A percentile compares a stretch with the other conserved stretches of the same genome.
Evolutionary conservation across 2,329 filamentous ascomycete species (phyloP).

Genomic region (Ophiostoma angusticollis): DNA sequence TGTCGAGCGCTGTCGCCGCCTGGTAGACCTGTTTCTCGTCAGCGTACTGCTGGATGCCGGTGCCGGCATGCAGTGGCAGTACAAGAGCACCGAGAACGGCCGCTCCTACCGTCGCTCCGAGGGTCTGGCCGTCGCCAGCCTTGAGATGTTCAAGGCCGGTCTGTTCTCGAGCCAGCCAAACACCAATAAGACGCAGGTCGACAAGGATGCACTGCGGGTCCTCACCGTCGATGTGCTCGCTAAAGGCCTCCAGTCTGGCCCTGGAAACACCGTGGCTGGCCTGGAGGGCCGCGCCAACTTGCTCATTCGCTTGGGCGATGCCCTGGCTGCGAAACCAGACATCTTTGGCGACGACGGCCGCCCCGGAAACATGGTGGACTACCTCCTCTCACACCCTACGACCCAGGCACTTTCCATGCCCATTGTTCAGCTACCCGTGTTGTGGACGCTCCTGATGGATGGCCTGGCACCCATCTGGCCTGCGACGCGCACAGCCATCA

Average conservation of each 20-base stretch:
- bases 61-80: constrained; percentile 81
- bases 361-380: constrained; percentile 91
- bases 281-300: constrained; percentile 74
- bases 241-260: constrained; percentile 71
- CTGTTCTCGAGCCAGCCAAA: constrained; percentile 70
- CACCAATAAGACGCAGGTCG: constrained; percentile 72
- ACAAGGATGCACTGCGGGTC: constrained; percentile 63
- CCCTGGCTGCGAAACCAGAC: constrained; percentile 61
- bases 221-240: constrained; percentile 64
- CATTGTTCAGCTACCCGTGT: constrained; percentile 71
- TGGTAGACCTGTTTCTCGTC: constrained; percentile 54
- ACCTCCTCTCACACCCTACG: constrained; percentile 80
- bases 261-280: constrained; percentile 70
- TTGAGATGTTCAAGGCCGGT: constrained; percentile 91
- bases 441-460: constrained; percentile 86
- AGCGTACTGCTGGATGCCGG: constrained; percentile 57
- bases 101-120: constrained; percentile 75
- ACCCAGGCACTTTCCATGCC: constrained; percentile 82
- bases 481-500: constrained; percentile 68
- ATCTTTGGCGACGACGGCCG: constrained; percentile 75
- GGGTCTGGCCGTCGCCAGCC: constrained; percentile 61
- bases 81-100: constrained; percentile 82
- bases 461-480: constrained; percentile 85
- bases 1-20: constrained; percentile 59
- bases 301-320: constrained; percentile 60